Conservation (phyloP, 2,329 filamentous ascomycete species). For the Fusarium luffae region DNA sequence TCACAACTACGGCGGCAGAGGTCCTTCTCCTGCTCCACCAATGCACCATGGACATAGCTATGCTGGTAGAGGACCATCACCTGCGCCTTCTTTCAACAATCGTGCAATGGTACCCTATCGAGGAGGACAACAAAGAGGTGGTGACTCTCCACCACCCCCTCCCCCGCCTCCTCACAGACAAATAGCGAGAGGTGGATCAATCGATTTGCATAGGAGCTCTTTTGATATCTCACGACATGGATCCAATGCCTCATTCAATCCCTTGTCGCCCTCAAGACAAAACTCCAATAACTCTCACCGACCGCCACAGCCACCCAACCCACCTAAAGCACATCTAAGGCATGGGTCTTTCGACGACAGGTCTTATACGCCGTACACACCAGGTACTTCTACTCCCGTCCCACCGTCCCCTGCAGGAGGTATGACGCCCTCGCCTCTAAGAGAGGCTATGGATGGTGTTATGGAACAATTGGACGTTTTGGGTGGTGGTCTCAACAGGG, state of each 20-base stretch:
- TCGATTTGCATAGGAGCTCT: slow-evolving; percentile 51
- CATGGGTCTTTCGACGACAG: slow-evolving; percentile 51
- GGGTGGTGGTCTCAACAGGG: slow-evolving; percentile 58
- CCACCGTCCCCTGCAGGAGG: slow-evolving; percentile 74
- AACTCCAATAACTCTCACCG: slow-evolving; percentile 55
- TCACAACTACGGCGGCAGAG: slow-evolving; percentile 50
- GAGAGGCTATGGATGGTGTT: slow-evolving; percentile 97
- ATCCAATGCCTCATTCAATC: slow-evolving; percentile 51
- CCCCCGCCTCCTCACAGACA: slow-evolving; percentile 87
- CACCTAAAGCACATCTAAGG: slow-evolving; percentile 26
- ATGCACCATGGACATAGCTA: slow-evolving; percentile 49
- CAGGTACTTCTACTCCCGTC: slow-evolving; percentile 69
- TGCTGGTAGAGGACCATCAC: slow-evolving; percentile 53
- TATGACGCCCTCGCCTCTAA: slow-evolving; percentile 88
- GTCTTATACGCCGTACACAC: slow-evolving; percentile 56
- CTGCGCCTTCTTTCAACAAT: slow-evolving; percentile 49
- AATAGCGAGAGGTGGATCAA: slow-evolving; percentile 54
- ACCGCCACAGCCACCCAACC: slow-evolving; percentile 32
- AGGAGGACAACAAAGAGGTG: slow-evolving; percentile 51
- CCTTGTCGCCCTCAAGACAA: slow-evolving; percentile 49
- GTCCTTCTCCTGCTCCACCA: slow-evolving; percentile 44
- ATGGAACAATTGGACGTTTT: slow-evolving; percentile 95
- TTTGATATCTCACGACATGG: slow-evolving; percentile 50
- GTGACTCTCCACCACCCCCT: slow-evolving; percentile 78
- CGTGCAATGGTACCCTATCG: slow-evolving; percentile 40